These are phyloP conservation scores for Myriosclerotinia scirpicola DNA, from an alignment of 2,329 filamentous ascomycete species.

Conservation along the genomic window DNA sequence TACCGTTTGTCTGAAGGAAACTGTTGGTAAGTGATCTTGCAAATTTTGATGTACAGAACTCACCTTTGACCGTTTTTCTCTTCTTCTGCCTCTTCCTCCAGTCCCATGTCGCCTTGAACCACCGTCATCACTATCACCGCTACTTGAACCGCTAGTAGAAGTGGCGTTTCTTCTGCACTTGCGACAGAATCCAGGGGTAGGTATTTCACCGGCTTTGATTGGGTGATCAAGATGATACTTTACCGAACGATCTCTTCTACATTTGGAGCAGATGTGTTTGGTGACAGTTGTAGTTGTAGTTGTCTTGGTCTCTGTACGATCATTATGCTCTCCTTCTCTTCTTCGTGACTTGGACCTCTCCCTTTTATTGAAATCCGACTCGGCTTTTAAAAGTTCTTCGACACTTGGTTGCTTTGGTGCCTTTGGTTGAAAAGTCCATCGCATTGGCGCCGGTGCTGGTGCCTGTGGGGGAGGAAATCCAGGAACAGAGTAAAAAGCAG, in stretches of 20 bases:
- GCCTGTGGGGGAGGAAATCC: background rate
- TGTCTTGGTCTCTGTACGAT: background rate
- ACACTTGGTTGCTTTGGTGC: slow-evolving; percentile 22
- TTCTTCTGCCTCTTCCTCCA: background rate
- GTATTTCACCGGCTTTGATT: slow-evolving; percentile 38
- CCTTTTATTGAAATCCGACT: slow-evolving; percentile 28
- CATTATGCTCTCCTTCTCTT: background rate
- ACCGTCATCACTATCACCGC: slow-evolving; percentile 16
- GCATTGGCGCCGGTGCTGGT: slow-evolving; percentile 5
- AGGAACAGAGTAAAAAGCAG: slow-evolving; percentile 3
- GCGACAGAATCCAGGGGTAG: slow-evolving; percentile 42
- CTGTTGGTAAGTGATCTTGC: background rate
- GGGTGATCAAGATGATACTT: slow-evolving; percentile 44
- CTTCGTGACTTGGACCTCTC: background rate
- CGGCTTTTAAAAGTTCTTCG: slow-evolving; percentile 29
- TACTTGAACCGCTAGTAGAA: slow-evolving; percentile 30
- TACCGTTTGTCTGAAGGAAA: background rate
- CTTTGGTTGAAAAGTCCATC: background rate
- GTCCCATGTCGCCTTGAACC: background rate
- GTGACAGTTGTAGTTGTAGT: slow-evolving; percentile 31
- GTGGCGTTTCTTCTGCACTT: slow-evolving; percentile 42
- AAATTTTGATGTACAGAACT: background rate
- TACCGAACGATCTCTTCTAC: slow-evolving; percentile 45
- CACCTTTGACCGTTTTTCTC: background rate
- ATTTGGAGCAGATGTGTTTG: slow-evolving; percentile 48